These are phyloP conservation scores for Yamadazyma tumulicola DNA, from an alignment of 805 yeast genomes.

Conservation along the genomic window DNA sequence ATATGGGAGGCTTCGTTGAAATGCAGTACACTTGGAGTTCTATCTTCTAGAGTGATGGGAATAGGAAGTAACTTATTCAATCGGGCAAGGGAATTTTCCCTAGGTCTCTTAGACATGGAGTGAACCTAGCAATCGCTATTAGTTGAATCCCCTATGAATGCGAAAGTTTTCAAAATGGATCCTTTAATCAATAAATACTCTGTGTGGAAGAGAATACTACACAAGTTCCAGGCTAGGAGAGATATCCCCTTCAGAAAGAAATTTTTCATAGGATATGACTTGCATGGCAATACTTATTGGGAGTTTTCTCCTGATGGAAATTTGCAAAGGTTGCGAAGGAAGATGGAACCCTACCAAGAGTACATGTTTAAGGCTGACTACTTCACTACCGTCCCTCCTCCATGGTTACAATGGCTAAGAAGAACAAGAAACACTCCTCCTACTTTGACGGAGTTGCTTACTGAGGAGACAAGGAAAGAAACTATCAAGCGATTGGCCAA, in stretches of 20 bases:
- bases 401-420: slow-evolving; percentile 82
- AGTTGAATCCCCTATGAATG: not conserved
- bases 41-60: slow-evolving; percentile 32
- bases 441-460: slow-evolving; percentile 54
- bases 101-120: slow-evolving; percentile 7
- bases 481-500: slow-evolving; percentile 49
- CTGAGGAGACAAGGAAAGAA: slow-evolving; percentile 55
- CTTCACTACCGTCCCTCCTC: slow-evolving; percentile 57
- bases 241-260: slow-evolving; percentile 65
- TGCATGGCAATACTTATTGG: slow-evolving; percentile 87
- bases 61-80: slow-evolving; percentile 33
- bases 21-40: slow-evolving; percentile 14
- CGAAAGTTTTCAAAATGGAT: slow-evolving; percentile 38
- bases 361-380: slow-evolving; percentile 54
- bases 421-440: slow-evolving; percentile 61
- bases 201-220: slow-evolving; percentile 45
- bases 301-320: slow-evolving; percentile 60
- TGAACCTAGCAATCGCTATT: not conserved
- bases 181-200: slow-evolving; percentile 48
- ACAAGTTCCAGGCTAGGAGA: slow-evolving; percentile 58
- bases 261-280: slow-evolving; percentile 73
- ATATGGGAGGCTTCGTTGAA: slow-evolving; percentile 25
- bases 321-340: slow-evolving; percentile 55
- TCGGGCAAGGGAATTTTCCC: slow-evolving; percentile 19
- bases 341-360: slow-evolving; percentile 53